Conservation (phyloP, 371 early-diverging fungal species). For the Mortierella polycephala region DNA sequence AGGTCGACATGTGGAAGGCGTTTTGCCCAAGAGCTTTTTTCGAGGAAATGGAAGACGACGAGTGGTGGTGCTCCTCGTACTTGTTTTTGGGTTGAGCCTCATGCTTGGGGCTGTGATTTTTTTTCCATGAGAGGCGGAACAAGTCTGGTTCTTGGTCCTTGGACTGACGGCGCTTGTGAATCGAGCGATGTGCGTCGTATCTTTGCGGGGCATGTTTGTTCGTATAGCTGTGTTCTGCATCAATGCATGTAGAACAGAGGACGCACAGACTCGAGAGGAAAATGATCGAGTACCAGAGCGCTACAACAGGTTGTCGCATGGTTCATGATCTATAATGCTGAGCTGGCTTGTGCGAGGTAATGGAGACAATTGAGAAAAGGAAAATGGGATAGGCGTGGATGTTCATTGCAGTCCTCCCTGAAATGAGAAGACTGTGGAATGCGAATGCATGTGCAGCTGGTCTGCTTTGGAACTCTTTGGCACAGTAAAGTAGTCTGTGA, state of each 20-base stretch:
- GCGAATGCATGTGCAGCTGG: no score
- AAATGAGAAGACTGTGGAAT: no score
- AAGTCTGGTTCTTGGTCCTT: no score
- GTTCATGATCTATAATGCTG: background rate
- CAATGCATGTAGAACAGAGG: background rate
- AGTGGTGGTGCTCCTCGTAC: background rate
- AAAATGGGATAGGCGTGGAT: no score
- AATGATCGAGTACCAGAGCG: background rate
- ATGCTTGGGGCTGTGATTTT: background rate
- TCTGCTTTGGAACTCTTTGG: no score
- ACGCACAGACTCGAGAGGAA: background rate
- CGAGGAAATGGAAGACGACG: background rate
- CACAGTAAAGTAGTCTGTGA: no score
- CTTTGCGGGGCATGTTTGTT: background rate
- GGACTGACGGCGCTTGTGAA: no score
- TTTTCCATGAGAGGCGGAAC: background rate
- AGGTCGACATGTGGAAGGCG: slow-evolving; percentile 6
- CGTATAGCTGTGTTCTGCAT: background rate
- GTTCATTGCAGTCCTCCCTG: no score
- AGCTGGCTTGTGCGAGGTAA: no score
- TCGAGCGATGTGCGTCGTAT: no score
- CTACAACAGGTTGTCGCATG: background rate
- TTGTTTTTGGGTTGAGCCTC: background rate
- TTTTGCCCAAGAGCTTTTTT: background rate
- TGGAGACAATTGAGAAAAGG: no score